Evolutionary conservation across 2,329 filamentous ascomycete species (phyloP), one percentile per base, ranked within the genome.

Genomic region (Curvularia sp.): DNA sequence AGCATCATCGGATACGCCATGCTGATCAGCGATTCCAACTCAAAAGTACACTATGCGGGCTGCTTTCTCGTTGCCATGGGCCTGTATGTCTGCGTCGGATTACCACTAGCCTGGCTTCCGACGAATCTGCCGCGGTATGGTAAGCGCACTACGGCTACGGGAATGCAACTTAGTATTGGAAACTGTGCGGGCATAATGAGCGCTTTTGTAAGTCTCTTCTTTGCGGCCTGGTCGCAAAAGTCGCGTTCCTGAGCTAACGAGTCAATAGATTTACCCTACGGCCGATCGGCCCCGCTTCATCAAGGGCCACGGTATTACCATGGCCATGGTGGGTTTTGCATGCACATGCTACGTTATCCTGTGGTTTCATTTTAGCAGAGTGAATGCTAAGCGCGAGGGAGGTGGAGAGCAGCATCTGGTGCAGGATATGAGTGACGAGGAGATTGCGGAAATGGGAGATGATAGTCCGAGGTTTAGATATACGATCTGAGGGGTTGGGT

Each of bases 61-160:
- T 92, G 89, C 61, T 89, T 93, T 73, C 78, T 94, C n/a, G 85
- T 93, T 0, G 90, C 90, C 0, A 83, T 87, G 59, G 91, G 90
- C 0, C 73, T 94, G 2, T 94, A 93, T 65, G 82, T 86, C 13
- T 77, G 78, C 7, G 83, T 86, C 12, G 84, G 84, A 1, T 68
- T 87, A 20, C 83, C 83, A 4, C 75, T 86, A 8, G 83, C 84
- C 3, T 86, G 85, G 85, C 62, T 89, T 39, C 84, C 89, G 0
- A 87, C 84, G 18, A 93, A 92, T 59, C 83, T 85, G 15, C 90
- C 91, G 1, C 82, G 90, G 7, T 93, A 92, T 64, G 90, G 89
- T 9, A 93, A 93, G 75, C 82, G 90, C 31, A 89, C 89, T 0
- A 89, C 88, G 0, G 89, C 88, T 0, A 90, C 86, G 1, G 90